Evolutionary conservation across 768 basidiomycete genomes (phyloP), one percentile per base, ranked within the genome.

Genomic region (Suillus variegatus): DNA sequence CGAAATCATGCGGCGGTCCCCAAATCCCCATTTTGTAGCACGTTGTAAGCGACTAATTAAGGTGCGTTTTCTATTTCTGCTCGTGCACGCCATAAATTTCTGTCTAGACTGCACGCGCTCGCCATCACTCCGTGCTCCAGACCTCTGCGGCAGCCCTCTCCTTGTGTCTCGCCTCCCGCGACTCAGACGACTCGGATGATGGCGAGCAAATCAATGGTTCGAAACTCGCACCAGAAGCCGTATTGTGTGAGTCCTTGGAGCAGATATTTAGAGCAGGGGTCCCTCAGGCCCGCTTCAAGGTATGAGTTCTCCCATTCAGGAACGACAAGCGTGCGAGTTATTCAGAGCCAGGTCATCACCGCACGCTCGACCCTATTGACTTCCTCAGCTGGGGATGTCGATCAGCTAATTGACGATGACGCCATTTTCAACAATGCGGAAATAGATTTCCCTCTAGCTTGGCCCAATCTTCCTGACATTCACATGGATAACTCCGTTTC

Each of bases 1-100:
- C 38, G 77, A 78, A 35, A 85, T 92, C 43, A 79, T 85, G 47
- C 68, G 73, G 56, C 84, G 88, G 28, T 90, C 91, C 4, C 74
- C 77, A 3, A 81, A 86, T 68, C 62, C 71, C 2, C 62, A 61
- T 12, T 91, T 91, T 72, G 76, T 79, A 54, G 76, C 78, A 35
- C 80, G 72, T 65, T 86, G 80, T 70, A 70, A 71, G 61, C 78
- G 75, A 10, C 73, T 84, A 22, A 69, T 89, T 20, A 82, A 84
- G 82, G 89, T 88, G 73, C 36, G 61, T 64, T 36, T 56, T 12
- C 28, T 64, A 66, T 52, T 40, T 62, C 40, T 20, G 38, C 38
- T 41, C 40, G 52, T 40, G 49, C 20, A 32, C 8, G 9, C 38
- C 68, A 67, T 66, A 68, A 66, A 70, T 60, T 55, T 22, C 58